Percentiles rank a stretch among this genome's conserved stretches.
Conservation (phyloP, 2,329 filamentous ascomycete species). For the Ramularia endophylla region DNA sequence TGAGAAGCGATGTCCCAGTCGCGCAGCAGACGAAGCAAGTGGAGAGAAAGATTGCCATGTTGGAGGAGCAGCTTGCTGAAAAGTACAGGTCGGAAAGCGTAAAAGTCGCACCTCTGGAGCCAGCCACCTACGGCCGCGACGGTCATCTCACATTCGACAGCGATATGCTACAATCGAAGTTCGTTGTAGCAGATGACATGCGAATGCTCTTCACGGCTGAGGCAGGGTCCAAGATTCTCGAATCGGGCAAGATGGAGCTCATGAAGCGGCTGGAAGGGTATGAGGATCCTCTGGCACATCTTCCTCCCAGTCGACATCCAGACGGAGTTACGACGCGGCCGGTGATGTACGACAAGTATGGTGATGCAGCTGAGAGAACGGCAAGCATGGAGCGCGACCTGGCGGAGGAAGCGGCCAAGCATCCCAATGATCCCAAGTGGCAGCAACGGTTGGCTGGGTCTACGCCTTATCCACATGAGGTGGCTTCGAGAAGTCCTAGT, state of each 20-base stretch:
- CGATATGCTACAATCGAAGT: constrained; percentile 15
- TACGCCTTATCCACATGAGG: too few relatives aligned
- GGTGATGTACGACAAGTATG: constrained; percentile 2
- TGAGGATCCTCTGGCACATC: constrained; percentile 25
- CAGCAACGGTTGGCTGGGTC: too few relatives aligned
- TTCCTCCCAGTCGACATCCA: constrained; percentile 12
- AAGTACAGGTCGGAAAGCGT: constrained; percentile 20
- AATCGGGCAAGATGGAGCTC: constrained; percentile 46
- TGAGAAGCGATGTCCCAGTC: constrained; percentile 17
- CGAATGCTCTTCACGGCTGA: constrained; percentile 45
- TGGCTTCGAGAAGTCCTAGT: too few relatives aligned
- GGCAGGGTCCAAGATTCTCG: constrained; percentile 44
- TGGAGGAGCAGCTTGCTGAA: constrained; percentile 27
- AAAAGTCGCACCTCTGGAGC: constrained; percentile 21
- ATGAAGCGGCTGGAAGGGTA: constrained; percentile 46
- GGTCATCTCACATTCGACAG: constrained; percentile 22
- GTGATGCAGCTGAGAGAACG: constrained; percentile 12
- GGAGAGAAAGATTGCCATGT: constrained; percentile 25
- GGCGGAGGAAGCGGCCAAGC: constrained; percentile 11
- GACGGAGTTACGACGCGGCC: constrained; percentile 12
- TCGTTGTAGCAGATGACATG: constrained; percentile 36
- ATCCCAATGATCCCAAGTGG: constrained; percentile 8
- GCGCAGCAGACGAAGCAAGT: constrained; percentile 17
- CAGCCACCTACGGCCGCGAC: constrained; percentile 19
- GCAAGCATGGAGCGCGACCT: constrained; percentile 19